Percentiles rank a stretch among this genome's conserved stretches.
phyloP scores from a whole-genome alignment of 345 rosid genomes.

The Jatropha curcas region DNA sequence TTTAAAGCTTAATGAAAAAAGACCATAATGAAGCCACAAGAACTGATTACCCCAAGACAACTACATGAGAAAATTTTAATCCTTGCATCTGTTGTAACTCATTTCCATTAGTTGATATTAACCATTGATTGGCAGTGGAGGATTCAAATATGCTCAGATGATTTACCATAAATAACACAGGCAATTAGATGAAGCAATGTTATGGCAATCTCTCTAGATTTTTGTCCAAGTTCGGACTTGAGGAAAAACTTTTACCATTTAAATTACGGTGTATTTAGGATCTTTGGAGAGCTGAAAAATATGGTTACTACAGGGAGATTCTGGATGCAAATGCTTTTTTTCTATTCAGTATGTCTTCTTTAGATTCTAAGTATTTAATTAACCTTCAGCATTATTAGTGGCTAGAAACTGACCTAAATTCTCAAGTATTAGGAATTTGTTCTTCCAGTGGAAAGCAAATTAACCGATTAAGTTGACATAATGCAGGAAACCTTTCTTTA shows the following conservation, averaged over 20 bases:
- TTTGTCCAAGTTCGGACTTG: not conserved
- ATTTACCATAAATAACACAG: not conserved
- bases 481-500: not conserved
- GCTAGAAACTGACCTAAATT: not conserved
- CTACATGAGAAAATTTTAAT: not conserved
- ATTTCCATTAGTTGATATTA: not conserved
- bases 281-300: not conserved
- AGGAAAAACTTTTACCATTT: not conserved
- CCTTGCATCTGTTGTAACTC: not conserved
- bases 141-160: too few species aligned
- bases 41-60: too few species aligned
- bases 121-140: too few species aligned
- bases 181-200: not conserved
- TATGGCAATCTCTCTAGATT: not conserved
- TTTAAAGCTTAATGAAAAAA: too few species aligned
- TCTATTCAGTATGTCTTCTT: not conserved
- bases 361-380: not conserved
- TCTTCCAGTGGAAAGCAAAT: not conserved
- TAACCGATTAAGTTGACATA: not conserved
- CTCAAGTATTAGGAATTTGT: not conserved
- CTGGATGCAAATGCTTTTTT: not conserved
- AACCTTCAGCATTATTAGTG: not conserved
- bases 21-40: too few species aligned
- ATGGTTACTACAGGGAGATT: not conserved
- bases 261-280: not conserved